Evolutionary conservation across 2,329 filamentous ascomycete genomes (phyloP).

Genomic region (Lecanoromycetidae sp.): DNA sequence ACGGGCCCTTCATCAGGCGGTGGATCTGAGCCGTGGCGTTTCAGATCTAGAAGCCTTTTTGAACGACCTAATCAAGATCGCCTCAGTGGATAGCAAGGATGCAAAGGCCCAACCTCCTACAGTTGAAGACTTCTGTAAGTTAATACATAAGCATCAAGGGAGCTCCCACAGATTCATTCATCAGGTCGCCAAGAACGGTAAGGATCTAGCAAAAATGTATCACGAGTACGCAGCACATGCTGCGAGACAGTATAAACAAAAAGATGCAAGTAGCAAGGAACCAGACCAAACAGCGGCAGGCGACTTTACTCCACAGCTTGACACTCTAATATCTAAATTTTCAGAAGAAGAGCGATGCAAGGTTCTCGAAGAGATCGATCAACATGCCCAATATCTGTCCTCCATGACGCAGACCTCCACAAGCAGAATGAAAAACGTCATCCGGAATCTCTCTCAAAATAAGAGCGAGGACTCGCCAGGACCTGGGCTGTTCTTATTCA

Average conservation of each 20-base stretch:
- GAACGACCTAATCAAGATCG: constrained; percentile 54
- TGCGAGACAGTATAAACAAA: constrained; percentile 42
- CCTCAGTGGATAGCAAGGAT: constrained; percentile 29
- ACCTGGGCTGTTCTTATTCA: constrained; percentile 58
- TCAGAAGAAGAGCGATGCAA: constrained; percentile 33
- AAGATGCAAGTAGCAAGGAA: constrained; percentile 18
- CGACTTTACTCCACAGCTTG: constrained; percentile 31
- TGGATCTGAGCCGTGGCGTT: constrained; percentile 59
- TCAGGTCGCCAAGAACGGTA: constrained; percentile 54
- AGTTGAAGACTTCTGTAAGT: constrained; percentile 58
- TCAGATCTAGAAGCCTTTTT: constrained; percentile 56
- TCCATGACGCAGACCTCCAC: constrained; percentile 43
- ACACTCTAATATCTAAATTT: constrained; percentile 36
- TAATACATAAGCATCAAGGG: constrained; percentile 52
- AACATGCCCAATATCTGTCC: constrained; percentile 49
- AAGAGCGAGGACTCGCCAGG: constrained; percentile 39
- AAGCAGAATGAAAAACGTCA: constrained; percentile 44
- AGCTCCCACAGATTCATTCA: constrained; percentile 60
- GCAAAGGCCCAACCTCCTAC: constrained; percentile 36
- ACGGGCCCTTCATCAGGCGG: constrained; percentile 54
- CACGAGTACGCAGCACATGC: constrained; percentile 48
- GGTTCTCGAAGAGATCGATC: constrained; percentile 44
- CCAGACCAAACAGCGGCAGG: constrained; percentile 26
- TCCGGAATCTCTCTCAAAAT: constrained; percentile 20
- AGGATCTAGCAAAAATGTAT: constrained; percentile 51